These are phyloP conservation scores for Taxillus chinensis DNA, from an alignment of 164 flowering plant genomes.

Conservation along the genomic window DNA sequence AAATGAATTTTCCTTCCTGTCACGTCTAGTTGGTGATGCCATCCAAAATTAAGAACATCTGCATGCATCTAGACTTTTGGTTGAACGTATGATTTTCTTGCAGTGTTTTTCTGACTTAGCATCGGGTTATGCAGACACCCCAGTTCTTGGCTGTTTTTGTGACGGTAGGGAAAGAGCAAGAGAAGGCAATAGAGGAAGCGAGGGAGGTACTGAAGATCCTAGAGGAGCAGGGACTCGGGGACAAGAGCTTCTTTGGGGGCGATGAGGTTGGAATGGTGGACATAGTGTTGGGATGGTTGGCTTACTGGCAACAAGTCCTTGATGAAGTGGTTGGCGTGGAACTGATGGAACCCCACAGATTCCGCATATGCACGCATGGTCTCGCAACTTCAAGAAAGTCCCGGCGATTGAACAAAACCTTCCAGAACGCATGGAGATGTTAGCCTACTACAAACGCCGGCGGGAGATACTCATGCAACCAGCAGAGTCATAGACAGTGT, in stretches of 20 bases:
- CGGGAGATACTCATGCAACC: slow-evolving; percentile 14
- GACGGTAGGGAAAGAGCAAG: slow-evolving; percentile 23
- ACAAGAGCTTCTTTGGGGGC: slow-evolving; percentile 26
- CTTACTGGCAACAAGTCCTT: slow-evolving; percentile 15
- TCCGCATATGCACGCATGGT: slow-evolving; percentile 26
- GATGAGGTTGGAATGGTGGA: slow-evolving; percentile 26
- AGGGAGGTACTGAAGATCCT: slow-evolving; percentile 16
- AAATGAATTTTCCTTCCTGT: too few species aligned
- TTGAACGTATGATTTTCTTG: too few species aligned
- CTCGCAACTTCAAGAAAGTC: slow-evolving; percentile 15
- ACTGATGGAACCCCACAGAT: slow-evolving; percentile 13
- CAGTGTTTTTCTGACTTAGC: too few species aligned
- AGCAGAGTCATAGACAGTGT: too few species aligned
- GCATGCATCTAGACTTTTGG: background rate
- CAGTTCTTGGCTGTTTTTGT: slow-evolving; percentile 5
- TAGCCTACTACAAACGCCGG: slow-evolving; percentile 7
- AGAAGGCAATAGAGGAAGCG: slow-evolving; percentile 22
- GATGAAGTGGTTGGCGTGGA: slow-evolving; percentile 20
- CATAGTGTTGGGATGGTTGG: slow-evolving; percentile 24
- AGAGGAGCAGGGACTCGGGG: slow-evolving; percentile 26
- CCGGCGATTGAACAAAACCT: slow-evolving; percentile 24
- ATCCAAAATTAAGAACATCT: too few species aligned
- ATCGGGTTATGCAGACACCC: slow-evolving; percentile 4
- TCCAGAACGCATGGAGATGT: slow-evolving; percentile 15
- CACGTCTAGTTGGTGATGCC: too few species aligned